These are phyloP conservation scores for Aschersonia sp. DNA, from an alignment of 2,329 filamentous ascomycete genomes.

Conservation along the genomic window DNA sequence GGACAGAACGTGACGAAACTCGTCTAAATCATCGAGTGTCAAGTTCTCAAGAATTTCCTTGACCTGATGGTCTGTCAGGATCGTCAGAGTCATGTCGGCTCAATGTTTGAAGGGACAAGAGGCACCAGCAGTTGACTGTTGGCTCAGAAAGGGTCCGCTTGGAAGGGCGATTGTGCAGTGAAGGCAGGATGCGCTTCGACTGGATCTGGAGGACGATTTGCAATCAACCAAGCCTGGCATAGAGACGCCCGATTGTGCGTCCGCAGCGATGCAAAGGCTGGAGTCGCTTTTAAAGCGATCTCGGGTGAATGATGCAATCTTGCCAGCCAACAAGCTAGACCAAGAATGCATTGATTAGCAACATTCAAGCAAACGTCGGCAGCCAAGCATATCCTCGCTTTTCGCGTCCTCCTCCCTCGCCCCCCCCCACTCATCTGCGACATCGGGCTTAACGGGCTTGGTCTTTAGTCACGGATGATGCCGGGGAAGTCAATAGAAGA, in stretches of 20 bases:
- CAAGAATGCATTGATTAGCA: no score
- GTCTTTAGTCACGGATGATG: background rate
- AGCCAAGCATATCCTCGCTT: background rate
- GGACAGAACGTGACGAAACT: constrained; percentile 32
- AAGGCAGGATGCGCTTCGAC: no score
- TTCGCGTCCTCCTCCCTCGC: background rate
- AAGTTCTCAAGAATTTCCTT: constrained; percentile 37
- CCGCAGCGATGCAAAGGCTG: no score
- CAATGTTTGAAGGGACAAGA: background rate
- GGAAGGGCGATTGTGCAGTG: no score
- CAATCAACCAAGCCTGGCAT: no score
- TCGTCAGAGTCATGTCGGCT: constrained; percentile 36
- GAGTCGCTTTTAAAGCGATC: no score
- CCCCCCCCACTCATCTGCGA: background rate
- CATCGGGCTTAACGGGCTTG: background rate
- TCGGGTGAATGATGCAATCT: no score
- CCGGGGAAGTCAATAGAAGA: background rate
- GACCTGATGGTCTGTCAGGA: constrained; percentile 45
- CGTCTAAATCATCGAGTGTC: constrained; percentile 34
- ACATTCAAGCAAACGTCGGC: background rate
- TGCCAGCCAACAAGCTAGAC: no score
- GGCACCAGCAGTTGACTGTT: no score
- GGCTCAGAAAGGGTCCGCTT: no score
- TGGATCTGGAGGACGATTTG: no score
- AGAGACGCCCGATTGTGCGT: no score